Base-by-base conservation (phyloP, 805 yeast species). In the Candida sakaeoensis region DNA sequence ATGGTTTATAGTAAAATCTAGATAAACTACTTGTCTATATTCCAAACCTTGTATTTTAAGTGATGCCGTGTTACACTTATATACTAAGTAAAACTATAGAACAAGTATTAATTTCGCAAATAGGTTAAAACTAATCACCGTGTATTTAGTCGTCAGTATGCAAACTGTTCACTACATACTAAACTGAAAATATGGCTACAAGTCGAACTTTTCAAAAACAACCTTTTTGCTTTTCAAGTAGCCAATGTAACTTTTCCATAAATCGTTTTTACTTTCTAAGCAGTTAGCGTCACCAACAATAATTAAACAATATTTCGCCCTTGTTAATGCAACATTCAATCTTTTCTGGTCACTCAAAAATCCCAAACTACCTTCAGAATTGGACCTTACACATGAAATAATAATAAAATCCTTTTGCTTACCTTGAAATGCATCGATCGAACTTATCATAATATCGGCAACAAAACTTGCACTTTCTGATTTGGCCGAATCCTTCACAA, bases 311-410 rank as follows among this genome's bases (percentile, higher is more conserved):
- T 77, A 87, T 56, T 76, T 81, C 19, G 96, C 95, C 61, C 96
- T 77, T 1, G 96, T 88, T 37, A 88, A 67, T 3, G 95, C 95
- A 40, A 88, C 96, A 57, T 88, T 88, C 55, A 88, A 59, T 64
- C 96, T 82, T 54, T 95, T 73, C 13, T 88, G 85, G 51, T 88
- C 95, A 45, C 80, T 75, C 57, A 88, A 70, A 61, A 88, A 88
- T 5, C 96, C 96, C 50, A 88, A 83, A 7, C 77, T 74, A 45
- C 79, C 81, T 39, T 70, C 72, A 21, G 79, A 80, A 55, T 88
- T 87, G 21, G 95, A 84, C 45, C 80, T 57, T 18, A 74, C 79
- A 52, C 78, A 72, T 5, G 78, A 72, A 47, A 74, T 55, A 27
- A 75, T 63, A 30, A 75, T 60, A 49, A 67, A 72, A 44, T 74